These are phyloP conservation scores for Fistulifera solaris DNA, from an alignment of 108 stramenopile genomes.

Conservation along the genomic window DNA sequence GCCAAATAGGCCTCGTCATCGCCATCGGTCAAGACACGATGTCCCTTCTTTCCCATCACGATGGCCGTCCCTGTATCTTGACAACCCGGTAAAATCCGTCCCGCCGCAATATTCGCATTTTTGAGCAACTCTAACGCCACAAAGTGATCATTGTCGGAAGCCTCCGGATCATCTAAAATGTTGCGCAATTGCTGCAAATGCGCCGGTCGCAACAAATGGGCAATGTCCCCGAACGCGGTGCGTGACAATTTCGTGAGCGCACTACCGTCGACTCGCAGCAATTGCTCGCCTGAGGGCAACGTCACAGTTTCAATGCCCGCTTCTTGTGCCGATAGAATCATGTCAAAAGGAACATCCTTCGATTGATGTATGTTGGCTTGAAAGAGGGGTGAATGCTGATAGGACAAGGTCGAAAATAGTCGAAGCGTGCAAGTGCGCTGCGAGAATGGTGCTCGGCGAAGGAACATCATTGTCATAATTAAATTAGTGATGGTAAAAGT, in stretches of 20 bases:
- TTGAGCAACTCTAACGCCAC: conserved; percentile 93
- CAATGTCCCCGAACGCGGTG: conserved; percentile 83
- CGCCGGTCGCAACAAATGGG: conserved; percentile 85
- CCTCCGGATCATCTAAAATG: conserved; percentile 91
- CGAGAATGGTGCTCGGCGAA: no score
- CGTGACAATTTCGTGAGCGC: conserved; percentile 51
- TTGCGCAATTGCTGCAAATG: conserved; percentile 87
- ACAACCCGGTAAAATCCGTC: conserved; percentile 84
- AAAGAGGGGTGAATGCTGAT: conserved; percentile 54
- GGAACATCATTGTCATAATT: no score
- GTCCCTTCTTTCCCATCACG: conserved; percentile 87
- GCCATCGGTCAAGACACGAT: conserved; percentile 90
- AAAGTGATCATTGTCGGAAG: conserved; percentile 90
- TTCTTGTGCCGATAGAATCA: no score
- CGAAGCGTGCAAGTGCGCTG: no score
- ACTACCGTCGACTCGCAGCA: conserved; percentile 35
- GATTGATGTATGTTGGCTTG: conserved; percentile 33
- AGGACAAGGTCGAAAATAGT: neutral
- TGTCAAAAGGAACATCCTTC: conserved; percentile 37
- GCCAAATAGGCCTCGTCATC: conserved; percentile 86
- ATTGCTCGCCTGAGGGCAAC: conserved; percentile 41
- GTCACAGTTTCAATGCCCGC: conserved; percentile 38
- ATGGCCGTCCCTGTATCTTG: conserved; percentile 97
- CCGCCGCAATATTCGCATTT: conserved; percentile 93
- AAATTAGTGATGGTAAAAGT: no score